phyloP scores from a whole-genome alignment of 768 basidiomycete species.

The Suillus plorans region DNA sequence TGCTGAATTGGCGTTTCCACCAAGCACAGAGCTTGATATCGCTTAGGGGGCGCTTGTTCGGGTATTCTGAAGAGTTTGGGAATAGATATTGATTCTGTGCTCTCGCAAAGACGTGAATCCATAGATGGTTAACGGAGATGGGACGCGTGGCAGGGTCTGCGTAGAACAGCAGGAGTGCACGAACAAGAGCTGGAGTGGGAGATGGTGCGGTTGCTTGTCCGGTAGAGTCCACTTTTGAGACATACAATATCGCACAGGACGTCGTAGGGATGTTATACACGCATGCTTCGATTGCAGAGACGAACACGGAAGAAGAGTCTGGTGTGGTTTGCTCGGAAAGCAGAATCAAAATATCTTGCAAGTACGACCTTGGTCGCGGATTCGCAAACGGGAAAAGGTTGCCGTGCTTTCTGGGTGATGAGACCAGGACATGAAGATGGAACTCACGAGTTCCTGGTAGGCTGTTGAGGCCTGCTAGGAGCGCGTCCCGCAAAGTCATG shows the following conservation, averaged over 20 bases:
- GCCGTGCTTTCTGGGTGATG: conserved; percentile 64
- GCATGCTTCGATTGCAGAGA: conserved; percentile 76
- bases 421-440: conserved; percentile 73
- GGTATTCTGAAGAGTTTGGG: conserved; percentile 74
- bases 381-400: conserved; percentile 74
- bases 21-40: conserved; percentile 85
- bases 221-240: conserved; percentile 94
- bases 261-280: conserved; percentile 76
- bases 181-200: conserved; percentile 70
- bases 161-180: conserved; percentile 64
- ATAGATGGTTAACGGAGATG: conserved; percentile 52
- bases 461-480: conserved; percentile 53
- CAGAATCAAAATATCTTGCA: conserved; percentile 78
- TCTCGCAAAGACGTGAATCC: conserved; percentile 89
- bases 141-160: conserved; percentile 64
- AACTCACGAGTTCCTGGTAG: conserved; percentile 71
- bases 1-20: conserved; percentile 82
- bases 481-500: conserved; percentile 58
- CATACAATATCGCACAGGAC: conserved; percentile 72
- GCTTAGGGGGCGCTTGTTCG: conserved; percentile 68
- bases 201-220: conserved; percentile 67
- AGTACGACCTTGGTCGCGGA: conserved; percentile 61
- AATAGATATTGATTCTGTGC: conserved; percentile 93
- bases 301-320: conserved; percentile 57
- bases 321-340: conserved; percentile 60